phyloP scores from a whole-genome alignment of 129 eudicot species.

The Daucus carota region DNA sequence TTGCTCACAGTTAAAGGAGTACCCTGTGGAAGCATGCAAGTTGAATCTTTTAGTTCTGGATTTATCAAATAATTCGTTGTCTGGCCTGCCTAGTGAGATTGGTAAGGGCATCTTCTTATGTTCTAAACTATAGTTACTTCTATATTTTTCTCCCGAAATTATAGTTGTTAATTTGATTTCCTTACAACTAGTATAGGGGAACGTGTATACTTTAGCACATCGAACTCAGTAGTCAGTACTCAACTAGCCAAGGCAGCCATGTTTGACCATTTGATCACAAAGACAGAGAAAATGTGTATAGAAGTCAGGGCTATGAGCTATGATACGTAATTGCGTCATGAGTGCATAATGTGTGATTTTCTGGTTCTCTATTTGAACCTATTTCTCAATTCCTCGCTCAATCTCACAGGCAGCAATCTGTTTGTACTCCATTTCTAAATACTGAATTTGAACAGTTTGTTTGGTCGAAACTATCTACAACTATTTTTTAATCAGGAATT shows the following conservation, averaged over 20 bases:
- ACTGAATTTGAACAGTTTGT: not conserved
- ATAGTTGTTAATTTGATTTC: not conserved
- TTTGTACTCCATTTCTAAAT: not conserved
- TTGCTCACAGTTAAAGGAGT: conserved; percentile 70
- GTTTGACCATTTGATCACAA: not conserved
- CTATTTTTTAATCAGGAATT: not conserved
- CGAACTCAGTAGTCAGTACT: not conserved
- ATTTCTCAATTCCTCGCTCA: not conserved
- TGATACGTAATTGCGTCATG: not conserved
- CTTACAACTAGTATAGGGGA: conserved; percentile 1
- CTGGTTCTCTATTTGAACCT: not conserved
- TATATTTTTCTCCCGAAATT: not conserved
- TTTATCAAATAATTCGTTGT: conserved; percentile 84
- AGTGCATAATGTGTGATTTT: not conserved
- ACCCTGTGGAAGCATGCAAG: conserved; percentile 88
- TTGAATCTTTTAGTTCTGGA: conserved; percentile 73
- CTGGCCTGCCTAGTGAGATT: conserved; percentile 88
- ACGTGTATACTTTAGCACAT: not conserved
- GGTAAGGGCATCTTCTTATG: conserved; percentile 57
- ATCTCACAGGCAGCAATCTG: not conserved
- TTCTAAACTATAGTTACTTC: not conserved
- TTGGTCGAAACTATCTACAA: not conserved
- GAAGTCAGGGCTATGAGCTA: not conserved
- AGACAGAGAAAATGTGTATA: not conserved
- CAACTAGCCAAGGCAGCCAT: not conserved